phyloP scores from a whole-genome alignment of 2,329 filamentous ascomycete genomes.

The Venturia aucupariae region DNA sequence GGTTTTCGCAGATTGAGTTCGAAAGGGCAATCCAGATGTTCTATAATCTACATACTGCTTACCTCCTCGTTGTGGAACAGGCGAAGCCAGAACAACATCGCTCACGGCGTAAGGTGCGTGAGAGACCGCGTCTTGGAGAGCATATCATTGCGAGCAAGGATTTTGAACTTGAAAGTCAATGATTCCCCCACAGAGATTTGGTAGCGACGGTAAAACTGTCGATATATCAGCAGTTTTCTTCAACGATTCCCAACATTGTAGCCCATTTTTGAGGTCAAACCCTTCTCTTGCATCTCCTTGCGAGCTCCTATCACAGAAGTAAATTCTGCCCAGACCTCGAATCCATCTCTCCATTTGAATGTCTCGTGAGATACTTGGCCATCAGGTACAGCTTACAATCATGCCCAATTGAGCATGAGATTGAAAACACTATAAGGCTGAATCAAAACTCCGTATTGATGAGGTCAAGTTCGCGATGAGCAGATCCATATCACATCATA shows the following conservation, averaged over 20 bases:
- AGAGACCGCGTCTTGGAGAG: background rate
- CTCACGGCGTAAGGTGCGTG: background rate
- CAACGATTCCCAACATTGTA: too few species aligned
- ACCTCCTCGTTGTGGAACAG: conserved; percentile 4
- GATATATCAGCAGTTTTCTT: background rate
- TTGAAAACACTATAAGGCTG: background rate
- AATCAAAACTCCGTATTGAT: background rate
- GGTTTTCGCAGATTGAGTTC: background rate
- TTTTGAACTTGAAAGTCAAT: background rate
- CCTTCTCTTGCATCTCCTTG: background rate
- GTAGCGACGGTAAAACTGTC: background rate
- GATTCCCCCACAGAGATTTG: background rate
- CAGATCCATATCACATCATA: background rate
- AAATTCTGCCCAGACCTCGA: background rate
- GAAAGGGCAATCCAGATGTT: background rate
- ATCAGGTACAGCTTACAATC: background rate
- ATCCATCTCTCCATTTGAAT: background rate
- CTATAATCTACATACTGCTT: background rate
- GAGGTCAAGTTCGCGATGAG: background rate
- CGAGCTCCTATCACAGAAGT: background rate
- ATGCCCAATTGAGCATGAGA: background rate
- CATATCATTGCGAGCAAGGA: background rate
- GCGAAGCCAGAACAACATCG: background rate
- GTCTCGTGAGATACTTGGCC: background rate
- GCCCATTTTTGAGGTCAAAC: background rate